Conservation (phyloP, 495 filamentous ascomycete species). For the Thermothielavioides terrestris region DNA sequence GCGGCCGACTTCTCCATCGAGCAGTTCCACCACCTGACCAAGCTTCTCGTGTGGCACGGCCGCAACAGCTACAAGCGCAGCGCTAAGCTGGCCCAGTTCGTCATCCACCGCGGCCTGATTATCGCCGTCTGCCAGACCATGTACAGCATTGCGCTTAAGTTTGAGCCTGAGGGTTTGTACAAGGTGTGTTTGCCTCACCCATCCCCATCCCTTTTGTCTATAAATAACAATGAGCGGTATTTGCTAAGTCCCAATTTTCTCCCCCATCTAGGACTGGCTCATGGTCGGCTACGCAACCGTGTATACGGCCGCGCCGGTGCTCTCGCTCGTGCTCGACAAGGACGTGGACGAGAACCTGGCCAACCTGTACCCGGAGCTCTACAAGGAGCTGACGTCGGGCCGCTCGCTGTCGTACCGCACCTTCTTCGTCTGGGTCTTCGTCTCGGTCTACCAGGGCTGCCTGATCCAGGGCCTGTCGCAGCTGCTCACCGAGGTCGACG, state of each 20-base stretch:
- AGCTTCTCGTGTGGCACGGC: constrained; percentile 96
- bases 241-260: no score
- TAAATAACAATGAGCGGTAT: no score
- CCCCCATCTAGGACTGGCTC: constrained; percentile 74
- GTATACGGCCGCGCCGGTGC: constrained; percentile 90
- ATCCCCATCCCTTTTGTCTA: no score
- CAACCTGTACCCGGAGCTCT: constrained; percentile 93
- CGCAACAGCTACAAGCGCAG: constrained; percentile 93
- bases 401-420: constrained; percentile 80
- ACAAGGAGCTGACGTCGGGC: constrained; percentile 86
- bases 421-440: constrained; percentile 94
- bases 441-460: constrained; percentile 89
- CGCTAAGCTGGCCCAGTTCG: constrained; percentile 94
- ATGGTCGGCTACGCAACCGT: constrained; percentile 94
- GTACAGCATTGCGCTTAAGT: constrained; percentile 84
- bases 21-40: constrained; percentile 93
- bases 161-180: constrained; percentile 90
- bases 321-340: constrained; percentile 90
- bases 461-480: constrained; percentile 91
- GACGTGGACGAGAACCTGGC: constrained; percentile 91
- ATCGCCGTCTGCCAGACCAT: constrained; percentile 94
- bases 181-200: constrained; percentile 37
- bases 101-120: constrained; percentile 94
- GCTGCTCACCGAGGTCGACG: constrained; percentile 66
- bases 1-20: constrained; percentile 95